phyloP scores from a whole-genome alignment of 768 basidiomycete species.

The Boletellus ananas region DNA sequence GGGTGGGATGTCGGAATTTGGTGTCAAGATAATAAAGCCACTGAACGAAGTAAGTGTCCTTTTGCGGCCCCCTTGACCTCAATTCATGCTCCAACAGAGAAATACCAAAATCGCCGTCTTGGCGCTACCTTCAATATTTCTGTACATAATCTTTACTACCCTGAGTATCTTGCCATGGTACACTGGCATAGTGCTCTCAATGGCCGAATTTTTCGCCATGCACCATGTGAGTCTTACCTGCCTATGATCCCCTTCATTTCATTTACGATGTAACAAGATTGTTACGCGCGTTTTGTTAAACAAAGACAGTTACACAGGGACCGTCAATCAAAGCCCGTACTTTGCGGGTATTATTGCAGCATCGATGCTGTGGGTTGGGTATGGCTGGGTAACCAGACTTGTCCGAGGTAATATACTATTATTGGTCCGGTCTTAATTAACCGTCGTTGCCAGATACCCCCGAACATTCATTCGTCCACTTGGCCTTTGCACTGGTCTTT shows the following conservation, averaged over 20 bases:
- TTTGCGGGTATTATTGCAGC: slow-evolving; percentile 87
- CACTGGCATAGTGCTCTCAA: slow-evolving; percentile 75
- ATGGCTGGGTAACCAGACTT: slow-evolving; percentile 76
- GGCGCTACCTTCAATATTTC: slow-evolving; percentile 68
- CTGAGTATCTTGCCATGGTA: slow-evolving; percentile 87
- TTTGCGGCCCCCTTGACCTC: background rate
- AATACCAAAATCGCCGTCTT: slow-evolving; percentile 83
- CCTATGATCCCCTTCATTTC: background rate
- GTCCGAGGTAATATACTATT: slow-evolving; percentile 52
- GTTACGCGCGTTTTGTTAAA: slow-evolving; percentile 85
- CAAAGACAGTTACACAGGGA: slow-evolving; percentile 76
- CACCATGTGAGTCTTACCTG: slow-evolving; percentile 70
- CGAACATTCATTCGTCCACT: slow-evolving; percentile 68
- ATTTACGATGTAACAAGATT: slow-evolving; percentile 43
- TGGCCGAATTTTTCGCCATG: slow-evolving; percentile 88
- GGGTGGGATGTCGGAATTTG: slow-evolving; percentile 77
- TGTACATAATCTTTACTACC: slow-evolving; percentile 83
- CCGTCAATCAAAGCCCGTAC: slow-evolving; percentile 84
- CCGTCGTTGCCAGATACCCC: slow-evolving; percentile 55
- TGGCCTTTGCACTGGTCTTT: slow-evolving; percentile 68
- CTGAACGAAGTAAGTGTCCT: slow-evolving; percentile 61
- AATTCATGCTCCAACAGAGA: slow-evolving; percentile 41
- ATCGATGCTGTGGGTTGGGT: slow-evolving; percentile 84
- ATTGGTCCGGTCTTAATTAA: background rate
- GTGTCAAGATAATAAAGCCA: slow-evolving; percentile 58